Conservation (phyloP, 2,329 filamentous ascomycete genomes). For the Elsinoe ampelina region DNA sequence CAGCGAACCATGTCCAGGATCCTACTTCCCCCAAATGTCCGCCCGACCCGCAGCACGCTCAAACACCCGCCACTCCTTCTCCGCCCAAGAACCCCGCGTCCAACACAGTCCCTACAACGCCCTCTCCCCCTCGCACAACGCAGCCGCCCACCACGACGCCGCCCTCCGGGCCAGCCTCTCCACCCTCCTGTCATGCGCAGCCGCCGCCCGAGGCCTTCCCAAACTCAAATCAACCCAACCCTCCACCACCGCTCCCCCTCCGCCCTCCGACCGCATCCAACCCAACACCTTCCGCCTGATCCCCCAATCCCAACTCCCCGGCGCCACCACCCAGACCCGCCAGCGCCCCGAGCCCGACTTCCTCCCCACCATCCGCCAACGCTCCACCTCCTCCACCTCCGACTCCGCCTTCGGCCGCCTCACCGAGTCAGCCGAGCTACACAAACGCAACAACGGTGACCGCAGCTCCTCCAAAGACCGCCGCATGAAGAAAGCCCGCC, state of each 20-base stretch:
- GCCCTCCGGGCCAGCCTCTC: conserved; percentile 88
- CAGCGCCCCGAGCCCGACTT: conserved; percentile 25
- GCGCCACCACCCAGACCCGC: conserved; percentile 19
- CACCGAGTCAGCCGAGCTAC: conserved; percentile 25
- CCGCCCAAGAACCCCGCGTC: conserved; percentile 29
- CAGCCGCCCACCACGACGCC: conserved; percentile 70
- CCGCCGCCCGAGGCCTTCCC: conserved; percentile 72
- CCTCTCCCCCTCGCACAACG: conserved; percentile 65
- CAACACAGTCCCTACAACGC: conserved; percentile 55
- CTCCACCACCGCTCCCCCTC: conserved; percentile 18
- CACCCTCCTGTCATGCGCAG: conserved; percentile 87
- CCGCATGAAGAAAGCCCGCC: conserved; percentile 37
- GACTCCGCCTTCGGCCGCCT: conserved; percentile 20
- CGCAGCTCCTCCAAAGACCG: conserved; percentile 36
- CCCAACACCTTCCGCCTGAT: conserved; percentile 49
- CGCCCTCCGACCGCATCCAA: conserved; percentile 32
- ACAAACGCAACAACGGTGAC: conserved; percentile 40
- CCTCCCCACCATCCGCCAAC: conserved; percentile 27
- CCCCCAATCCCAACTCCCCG: conserved; percentile 45
- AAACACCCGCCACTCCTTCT: conserved; percentile 26
- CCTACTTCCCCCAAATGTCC: conserved; percentile 34
- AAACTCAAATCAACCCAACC: conserved; percentile 42
- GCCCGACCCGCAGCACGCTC: conserved; percentile 25
- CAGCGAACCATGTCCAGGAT: conserved; percentile 37
- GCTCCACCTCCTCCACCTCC: conserved; percentile 24